A percentile compares a stretch with the other conserved stretches of the same genome.
These are phyloP conservation scores for Penicillium aurantiogriseum DNA, from an alignment of 2,329 filamentous ascomycete genomes.

Conservation along the genomic window DNA sequence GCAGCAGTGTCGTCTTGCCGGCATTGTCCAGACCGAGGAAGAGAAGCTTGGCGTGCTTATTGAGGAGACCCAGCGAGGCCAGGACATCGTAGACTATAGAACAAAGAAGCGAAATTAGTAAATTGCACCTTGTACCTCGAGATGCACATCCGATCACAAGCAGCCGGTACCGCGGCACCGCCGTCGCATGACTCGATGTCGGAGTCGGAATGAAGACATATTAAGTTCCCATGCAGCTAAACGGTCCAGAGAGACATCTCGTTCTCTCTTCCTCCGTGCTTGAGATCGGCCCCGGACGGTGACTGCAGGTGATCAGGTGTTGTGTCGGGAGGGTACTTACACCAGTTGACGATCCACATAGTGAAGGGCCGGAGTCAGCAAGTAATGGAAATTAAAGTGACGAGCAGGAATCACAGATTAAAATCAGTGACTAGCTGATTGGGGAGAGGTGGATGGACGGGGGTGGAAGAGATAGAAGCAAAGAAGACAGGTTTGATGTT, in stretches of 20 bases:
- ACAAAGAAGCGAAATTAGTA: constrained; percentile 12
- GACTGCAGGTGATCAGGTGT: constrained; percentile 2
- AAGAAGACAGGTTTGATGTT: constrained; percentile 36
- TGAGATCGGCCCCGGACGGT: neutral
- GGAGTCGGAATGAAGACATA: neutral
- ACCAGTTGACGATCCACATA: constrained; percentile 97
- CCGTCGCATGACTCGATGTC: neutral
- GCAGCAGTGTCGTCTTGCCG: constrained; percentile 88
- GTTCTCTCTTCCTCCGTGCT: neutral
- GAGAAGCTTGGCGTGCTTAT: constrained; percentile 94
- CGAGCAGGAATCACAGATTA: constrained; percentile 12
- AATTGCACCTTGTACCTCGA: neutral
- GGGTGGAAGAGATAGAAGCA: constrained; percentile 25
- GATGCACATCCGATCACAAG: constrained; percentile 8
- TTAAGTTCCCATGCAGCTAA: neutral
- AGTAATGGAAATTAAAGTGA: constrained; percentile 1
- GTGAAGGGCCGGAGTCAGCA: constrained; percentile 18
- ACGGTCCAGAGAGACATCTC: neutral
- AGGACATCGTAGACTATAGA: constrained; percentile 80
- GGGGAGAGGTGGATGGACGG: constrained; percentile 16
- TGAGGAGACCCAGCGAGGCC: constrained; percentile 80
- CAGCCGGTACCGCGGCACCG: constrained; percentile 14
- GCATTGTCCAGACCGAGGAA: constrained; percentile 94
- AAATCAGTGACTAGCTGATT: constrained; percentile 4
- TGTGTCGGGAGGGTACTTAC: constrained; percentile 53